Evolutionary conservation across 2,329 filamentous ascomycete genomes (phyloP), one percentile per base, ranked within the genome.

Genomic region (Aspergillus fructus): DNA sequence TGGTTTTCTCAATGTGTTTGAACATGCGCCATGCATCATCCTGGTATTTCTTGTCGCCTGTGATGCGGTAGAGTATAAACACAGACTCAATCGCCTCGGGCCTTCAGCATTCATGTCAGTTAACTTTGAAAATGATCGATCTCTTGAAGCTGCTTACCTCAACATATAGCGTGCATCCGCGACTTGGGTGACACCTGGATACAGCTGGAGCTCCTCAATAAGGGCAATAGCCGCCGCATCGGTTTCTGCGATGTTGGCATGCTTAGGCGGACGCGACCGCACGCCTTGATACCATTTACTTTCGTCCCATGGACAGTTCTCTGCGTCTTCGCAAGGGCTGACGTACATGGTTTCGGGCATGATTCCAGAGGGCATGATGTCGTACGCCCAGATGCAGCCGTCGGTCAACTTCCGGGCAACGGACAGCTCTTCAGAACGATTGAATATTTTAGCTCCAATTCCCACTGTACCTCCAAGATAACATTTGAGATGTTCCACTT

Each of bases 401-500:
- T 87, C 80, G 1, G 83, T 81, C 46, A 87, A 71, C 63, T 83
- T 82, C 30, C 78, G 76, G 5, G 83, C 85, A 47, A 85, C 80
- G 1, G 74, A 71, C 48, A 87, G 72, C 60, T 87, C 83, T n/a
- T 78, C 75, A 1, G 78, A 69, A 8, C 81, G 76, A 19, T 79
- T 70, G 66, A 86, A 86, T 0, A 87, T 69, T 63, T 81, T 83
- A 5, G 83, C 81, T 9, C 82, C 85, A 0, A 87, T 73, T 0
- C 80, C 84, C 49, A 85, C 83, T 77, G 85, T 87, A 53, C 84
- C 85, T 23, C 85, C 85, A 3, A 83, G 76, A 67, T 84, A 87
- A 69, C 85, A 87, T 24, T 78, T 81, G 11, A 87, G 75, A 66
- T 87, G 85, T 56, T 85, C 81, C 33, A 79, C 78, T 61, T 83